Conservation (phyloP, 306 rosid species). For the Cicer yamashitae region DNA sequence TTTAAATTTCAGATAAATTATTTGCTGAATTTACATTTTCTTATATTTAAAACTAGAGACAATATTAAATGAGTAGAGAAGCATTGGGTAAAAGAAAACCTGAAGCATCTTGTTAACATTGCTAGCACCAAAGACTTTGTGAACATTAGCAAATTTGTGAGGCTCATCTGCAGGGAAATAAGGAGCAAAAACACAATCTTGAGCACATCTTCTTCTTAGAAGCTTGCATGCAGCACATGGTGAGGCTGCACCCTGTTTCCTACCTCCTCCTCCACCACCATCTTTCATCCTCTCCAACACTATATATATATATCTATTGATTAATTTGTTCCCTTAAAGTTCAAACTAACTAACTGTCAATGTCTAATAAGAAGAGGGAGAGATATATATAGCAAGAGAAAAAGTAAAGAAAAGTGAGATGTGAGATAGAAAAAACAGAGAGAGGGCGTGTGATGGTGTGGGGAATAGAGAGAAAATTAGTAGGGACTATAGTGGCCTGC, state of each 20-base stretch:
- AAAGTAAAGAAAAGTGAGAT: background rate
- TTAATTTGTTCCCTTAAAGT: background rate
- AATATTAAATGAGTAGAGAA: too few species aligned
- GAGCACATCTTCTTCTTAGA: conserved; percentile 71
- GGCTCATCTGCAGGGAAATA: conserved; percentile 85
- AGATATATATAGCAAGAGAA: background rate
- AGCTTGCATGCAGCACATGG: conserved; percentile 95
- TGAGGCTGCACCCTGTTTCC: conserved; percentile 68
- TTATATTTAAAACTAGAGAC: too few species aligned
- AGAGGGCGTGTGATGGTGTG: background rate
- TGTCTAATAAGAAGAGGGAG: conserved; percentile 12
- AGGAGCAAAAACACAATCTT: conserved; percentile 86
- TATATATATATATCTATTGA: background rate
- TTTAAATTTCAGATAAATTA: too few species aligned
- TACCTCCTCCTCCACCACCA: conserved; percentile 39
- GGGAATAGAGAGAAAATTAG: background rate
- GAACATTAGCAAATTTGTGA: conserved; percentile 80
- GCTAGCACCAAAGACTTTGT: conserved; percentile 88
- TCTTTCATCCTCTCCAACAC: conserved; percentile 46
- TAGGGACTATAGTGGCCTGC: conserved; percentile 25
- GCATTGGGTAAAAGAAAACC: conserved; percentile 39
- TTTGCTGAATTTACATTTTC: too few species aligned
- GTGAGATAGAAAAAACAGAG: background rate
- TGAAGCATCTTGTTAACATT: conserved; percentile 93
- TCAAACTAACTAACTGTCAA: conserved; percentile 9